Base-by-base conservation (phyloP, 140 eudicot species). In the Erigeron philadelphicus region DNA sequence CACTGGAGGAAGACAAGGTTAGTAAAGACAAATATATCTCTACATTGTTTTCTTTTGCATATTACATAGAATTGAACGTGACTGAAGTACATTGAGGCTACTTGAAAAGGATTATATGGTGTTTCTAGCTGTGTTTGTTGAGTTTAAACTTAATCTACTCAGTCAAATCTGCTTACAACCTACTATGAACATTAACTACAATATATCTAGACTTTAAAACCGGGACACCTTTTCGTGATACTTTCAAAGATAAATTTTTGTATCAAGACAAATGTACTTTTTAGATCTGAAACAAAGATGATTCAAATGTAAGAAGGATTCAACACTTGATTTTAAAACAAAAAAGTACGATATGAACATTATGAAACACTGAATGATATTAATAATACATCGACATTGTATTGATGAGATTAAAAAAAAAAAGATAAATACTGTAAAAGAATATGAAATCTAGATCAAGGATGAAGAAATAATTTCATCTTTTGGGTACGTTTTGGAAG, bases 1-100 rank as follows among this genome's bases (percentile, higher is more conserved):
- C 58, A 93, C 98, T 40, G 98, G 98, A 42, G 98, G 98, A 78
- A 89, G 98, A 49, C 96, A 89, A 89, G 98, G 98, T 88, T 25
- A 59, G 84, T 57, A 35, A 31, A 71, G 31, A 55, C 41, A 38
- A 31, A 11, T 75, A 55, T 64, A 6, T 43, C 49, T 52, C 52
- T 64, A 6, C 7, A 15, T 18, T 3, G 58, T 40, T 17, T 35
- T 75, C 15, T 11, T 7, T 48, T 62, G 18, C 58, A 31, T 73
- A 62, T 49, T 48, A 21, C 56, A 58, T 35, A 35, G 41, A 58
- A 43, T 31, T 71, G 12, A 41, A 55, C 48, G 21, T 54, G 63
- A 9, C 56, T 59, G 45, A 18, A 21, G 13, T 42, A 35, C 9
- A 15, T 8, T 38, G 46, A 15, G 19, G 53, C 3, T 17, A 17